phyloP scores from a whole-genome alignment of 371 early-diverging fungal genomes.

The Mortierella sp. region DNA sequence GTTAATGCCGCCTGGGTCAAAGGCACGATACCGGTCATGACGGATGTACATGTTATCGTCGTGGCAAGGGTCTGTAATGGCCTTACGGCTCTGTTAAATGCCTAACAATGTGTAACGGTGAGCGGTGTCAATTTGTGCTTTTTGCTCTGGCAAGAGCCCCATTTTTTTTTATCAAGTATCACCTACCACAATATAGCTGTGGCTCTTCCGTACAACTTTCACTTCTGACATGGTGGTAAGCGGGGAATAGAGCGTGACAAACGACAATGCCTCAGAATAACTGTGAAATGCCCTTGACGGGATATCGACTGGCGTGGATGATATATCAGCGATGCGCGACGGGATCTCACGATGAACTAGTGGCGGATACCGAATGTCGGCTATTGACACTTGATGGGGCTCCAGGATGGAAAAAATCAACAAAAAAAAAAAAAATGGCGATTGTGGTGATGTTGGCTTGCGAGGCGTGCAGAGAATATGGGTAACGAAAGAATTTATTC shows the following conservation, averaged over 20 bases:
- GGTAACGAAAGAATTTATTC: too few relatives aligned
- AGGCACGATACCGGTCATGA: slow-evolving; percentile 33
- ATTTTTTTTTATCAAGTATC: too few relatives aligned
- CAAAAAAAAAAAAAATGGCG: too few relatives aligned
- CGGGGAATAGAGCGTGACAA: slow-evolving; percentile 30
- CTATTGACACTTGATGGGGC: too few relatives aligned
- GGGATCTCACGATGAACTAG: neutral
- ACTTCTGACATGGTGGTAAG: slow-evolving; percentile 13
- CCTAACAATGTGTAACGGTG: slow-evolving; percentile 7
- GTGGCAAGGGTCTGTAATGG: slow-evolving; percentile 23
- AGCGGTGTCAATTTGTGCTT: too few relatives aligned
- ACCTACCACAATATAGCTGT: slow-evolving; percentile 17
- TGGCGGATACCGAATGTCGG: neutral
- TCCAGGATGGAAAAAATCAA: too few relatives aligned
- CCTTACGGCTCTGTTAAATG: slow-evolving; percentile 8
- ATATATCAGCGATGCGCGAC: neutral
- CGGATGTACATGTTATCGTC: slow-evolving; percentile 21
- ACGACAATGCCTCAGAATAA: slow-evolving; percentile 26
- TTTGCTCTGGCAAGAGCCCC: too few relatives aligned
- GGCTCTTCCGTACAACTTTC: neutral
- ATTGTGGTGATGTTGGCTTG: too few relatives aligned
- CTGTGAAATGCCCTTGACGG: slow-evolving; percentile 11
- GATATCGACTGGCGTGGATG: neutral
- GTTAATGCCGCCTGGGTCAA: slow-evolving; percentile 21
- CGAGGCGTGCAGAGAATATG: too few relatives aligned